Base-by-base conservation (phyloP, 495 filamentous ascomycete species). In the Podospora pseudoanserina region DNA sequence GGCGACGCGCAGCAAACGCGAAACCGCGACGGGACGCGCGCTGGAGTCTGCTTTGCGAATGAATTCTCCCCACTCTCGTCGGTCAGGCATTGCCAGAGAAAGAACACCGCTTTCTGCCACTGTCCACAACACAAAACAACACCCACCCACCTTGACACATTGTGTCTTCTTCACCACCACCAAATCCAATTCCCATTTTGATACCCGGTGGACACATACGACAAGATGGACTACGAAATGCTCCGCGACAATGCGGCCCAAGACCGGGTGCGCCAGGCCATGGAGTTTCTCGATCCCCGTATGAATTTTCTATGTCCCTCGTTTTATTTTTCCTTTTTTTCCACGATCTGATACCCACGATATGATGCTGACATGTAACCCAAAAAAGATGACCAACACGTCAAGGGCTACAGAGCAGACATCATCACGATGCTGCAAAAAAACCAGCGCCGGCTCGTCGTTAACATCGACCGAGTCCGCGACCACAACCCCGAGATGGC, bases 391-490 rank as follows among this genome's bases (percentile, higher is more conserved):
- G 85, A 85, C 68, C 79, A 80, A 34, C 79, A 83, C 73, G 82
- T 86, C 70, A 86, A 90, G 74, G 92, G 90, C 83, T 95, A 95
- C 79, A 87, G 91, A 75, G 86, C 92, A 58, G 92, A 94, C 73
- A 93, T 95, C 76, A 88, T 96, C 68, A 81, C 94, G 74, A 98
- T 98, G 94, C 86, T 98, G 57, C 93, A 96, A 76, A 91, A 92
- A 71, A 91, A 90, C 68, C 81, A 92, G 72, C 86, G 91, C 68
- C 85, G 94, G 74, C 84, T 85, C 32, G 79, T 92, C 80, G 91
- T 99, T 73, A 97, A 93, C 82, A 86, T 99, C 68, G 96, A 98
- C 80, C 93, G 97, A 75, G 91, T 98, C 76, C 86, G 96, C 77
- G 86, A 91, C 69, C 94, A 97, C 81, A 96, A 91, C 75, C 80